Evolutionary conservation across 768 basidiomycete genomes (phyloP).

Genomic region (Mycena venus): DNA sequence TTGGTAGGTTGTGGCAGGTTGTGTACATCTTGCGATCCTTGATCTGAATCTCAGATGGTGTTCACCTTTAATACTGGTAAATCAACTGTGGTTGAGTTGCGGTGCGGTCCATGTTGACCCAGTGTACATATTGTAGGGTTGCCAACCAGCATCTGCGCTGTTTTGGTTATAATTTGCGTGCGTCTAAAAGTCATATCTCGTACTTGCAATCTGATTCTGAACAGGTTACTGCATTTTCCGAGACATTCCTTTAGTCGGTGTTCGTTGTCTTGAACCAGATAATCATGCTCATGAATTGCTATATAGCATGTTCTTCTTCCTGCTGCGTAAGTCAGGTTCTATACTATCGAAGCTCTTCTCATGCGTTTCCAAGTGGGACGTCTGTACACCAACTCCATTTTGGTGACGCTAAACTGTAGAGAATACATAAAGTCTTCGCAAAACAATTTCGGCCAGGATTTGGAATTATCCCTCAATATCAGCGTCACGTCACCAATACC

Average conservation of each 20-base stretch:
- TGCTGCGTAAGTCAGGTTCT: slow-evolving; percentile 17
- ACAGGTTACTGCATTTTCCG: slow-evolving; percentile 22
- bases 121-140: slow-evolving; percentile 3
- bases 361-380: slow-evolving; percentile 16
- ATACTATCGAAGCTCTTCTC: background rate
- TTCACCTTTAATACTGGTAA: slow-evolving; percentile 28
- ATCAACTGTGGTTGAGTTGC: background rate
- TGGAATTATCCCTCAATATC: too few relatives aligned
- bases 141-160: slow-evolving; percentile 22
- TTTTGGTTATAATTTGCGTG: slow-evolving; percentile 20
- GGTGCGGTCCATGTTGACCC: background rate
- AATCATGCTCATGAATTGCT: background rate
- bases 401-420: slow-evolving; percentile 31
- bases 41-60: slow-evolving; percentile 8
- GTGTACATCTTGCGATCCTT: background rate
- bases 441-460: background rate
- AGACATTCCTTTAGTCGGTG: slow-evolving; percentile 30
- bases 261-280: background rate
- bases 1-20: slow-evolving; percentile 5
- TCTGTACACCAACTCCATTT: slow-evolving; percentile 31
- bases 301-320: slow-evolving; percentile 32
- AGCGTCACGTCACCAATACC: too few relatives aligned
- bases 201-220: background rate
- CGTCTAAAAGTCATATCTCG: background rate
- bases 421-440: slow-evolving; percentile 22